Evolutionary conservation across 306 rosid species (phyloP).

Genomic region (Albizia julibrissin): DNA sequence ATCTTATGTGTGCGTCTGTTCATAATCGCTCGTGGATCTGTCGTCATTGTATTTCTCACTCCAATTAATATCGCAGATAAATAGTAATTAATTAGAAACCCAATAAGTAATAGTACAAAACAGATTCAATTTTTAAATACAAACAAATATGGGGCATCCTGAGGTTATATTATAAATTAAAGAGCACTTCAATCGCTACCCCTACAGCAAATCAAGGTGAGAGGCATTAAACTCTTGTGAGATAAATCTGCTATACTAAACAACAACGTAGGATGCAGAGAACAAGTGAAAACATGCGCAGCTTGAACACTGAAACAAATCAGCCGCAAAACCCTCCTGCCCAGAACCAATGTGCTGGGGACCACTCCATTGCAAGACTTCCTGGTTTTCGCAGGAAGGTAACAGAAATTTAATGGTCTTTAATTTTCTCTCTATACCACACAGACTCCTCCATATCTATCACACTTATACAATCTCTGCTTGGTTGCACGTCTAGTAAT

Average conservation of each 20-base stretch:
- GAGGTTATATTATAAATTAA: background rate
- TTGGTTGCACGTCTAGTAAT: too few relatives aligned
- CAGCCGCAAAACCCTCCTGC: slow-evolving; percentile 31
- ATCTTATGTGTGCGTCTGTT: background rate
- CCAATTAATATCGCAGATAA: too few relatives aligned
- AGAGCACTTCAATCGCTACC: background rate
- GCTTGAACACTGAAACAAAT: background rate
- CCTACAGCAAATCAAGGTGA: background rate
- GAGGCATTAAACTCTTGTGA: background rate
- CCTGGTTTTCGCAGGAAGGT: slow-evolving; percentile 61
- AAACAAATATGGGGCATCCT: background rate
- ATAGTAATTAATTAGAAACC: too few relatives aligned
- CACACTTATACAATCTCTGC: background rate
- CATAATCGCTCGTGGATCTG: too few relatives aligned
- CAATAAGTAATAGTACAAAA: background rate
- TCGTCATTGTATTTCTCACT: too few relatives aligned
- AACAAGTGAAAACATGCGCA: slow-evolving; percentile 3
- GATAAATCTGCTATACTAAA: background rate
- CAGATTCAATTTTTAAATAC: background rate
- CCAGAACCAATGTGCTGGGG: background rate
- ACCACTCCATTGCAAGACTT: slow-evolving; percentile 34
- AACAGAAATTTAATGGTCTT: background rate
- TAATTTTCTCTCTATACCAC: background rate
- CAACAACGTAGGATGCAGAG: slow-evolving; percentile 21
- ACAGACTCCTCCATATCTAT: background rate